Conservation (phyloP, 2,329 filamentous ascomycete genomes). For the Dryadomyces quercivorus region DNA sequence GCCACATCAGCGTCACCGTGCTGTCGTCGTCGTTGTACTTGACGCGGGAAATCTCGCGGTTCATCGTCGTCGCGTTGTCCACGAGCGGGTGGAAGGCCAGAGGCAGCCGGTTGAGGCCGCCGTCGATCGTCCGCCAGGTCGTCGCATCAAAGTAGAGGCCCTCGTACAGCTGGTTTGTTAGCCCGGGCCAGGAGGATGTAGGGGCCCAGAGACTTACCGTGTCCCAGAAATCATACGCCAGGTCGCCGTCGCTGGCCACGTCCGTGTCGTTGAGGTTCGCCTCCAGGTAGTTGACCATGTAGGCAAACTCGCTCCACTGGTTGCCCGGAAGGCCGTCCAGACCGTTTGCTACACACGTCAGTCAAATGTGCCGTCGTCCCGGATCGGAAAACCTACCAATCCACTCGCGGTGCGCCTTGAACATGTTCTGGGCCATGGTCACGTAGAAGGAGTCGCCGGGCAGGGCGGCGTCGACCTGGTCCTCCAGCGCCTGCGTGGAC, state of each 20-base stretch:
- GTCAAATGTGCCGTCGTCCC: no score
- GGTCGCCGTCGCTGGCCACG: conserved; percentile 27
- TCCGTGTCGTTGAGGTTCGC: conserved; percentile 42
- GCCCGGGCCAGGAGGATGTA: no score
- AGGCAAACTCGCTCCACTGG: conserved; percentile 52
- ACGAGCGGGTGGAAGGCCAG: conserved; percentile 51
- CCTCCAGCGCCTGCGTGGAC: conserved; percentile 22
- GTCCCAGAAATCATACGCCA: conserved; percentile 33
- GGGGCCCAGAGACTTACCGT: conserved; percentile 16
- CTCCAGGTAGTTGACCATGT: conserved; percentile 45
- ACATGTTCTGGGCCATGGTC: conserved; percentile 29
- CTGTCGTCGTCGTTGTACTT: conserved; percentile 34
- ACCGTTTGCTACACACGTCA: conserved; percentile 21
- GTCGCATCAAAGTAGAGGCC: conserved; percentile 47
- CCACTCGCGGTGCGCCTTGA: conserved; percentile 29
- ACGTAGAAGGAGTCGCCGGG: conserved; percentile 22
- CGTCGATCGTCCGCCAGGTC: conserved; percentile 52
- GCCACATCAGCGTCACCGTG: conserved; percentile 48
- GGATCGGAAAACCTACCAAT: background rate
- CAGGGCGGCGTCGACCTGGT: conserved; percentile 23
- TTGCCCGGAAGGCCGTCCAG: conserved; percentile 37
- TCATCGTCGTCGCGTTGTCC: conserved; percentile 40
- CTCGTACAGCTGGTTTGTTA: conserved; percentile 31
- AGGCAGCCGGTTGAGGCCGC: conserved; percentile 42
- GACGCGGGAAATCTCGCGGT: conserved; percentile 44